These are phyloP conservation scores for Russula lepida DNA, from an alignment of 768 basidiomycete species.

Conservation along the genomic window DNA sequence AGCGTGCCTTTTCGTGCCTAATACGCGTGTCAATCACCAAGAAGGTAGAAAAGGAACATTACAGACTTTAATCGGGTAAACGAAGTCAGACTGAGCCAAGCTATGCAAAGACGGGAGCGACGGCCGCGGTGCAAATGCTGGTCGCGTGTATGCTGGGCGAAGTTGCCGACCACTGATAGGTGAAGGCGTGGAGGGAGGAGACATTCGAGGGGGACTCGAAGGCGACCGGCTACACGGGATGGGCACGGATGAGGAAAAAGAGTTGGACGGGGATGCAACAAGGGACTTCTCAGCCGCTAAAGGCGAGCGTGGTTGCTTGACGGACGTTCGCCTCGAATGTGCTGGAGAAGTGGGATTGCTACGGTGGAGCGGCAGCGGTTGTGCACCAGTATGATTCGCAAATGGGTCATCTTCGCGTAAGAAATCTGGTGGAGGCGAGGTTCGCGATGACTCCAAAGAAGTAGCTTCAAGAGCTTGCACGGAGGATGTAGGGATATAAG, in stretches of 20 bases:
- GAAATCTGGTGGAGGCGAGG: slow-evolving; percentile 27
- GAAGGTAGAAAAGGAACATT: not conserved
- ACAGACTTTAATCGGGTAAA: slow-evolving; percentile 33
- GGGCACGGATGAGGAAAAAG: not conserved
- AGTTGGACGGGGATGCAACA: slow-evolving; percentile 5
- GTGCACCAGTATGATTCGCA: slow-evolving; percentile 42
- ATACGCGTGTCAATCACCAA: not conserved
- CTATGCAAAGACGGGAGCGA: slow-evolving; percentile 37
- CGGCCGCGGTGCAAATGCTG: slow-evolving; percentile 34
- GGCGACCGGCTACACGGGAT: slow-evolving; percentile 20
- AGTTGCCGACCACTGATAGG: slow-evolving; percentile 23
- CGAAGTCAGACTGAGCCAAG: slow-evolving; percentile 31
- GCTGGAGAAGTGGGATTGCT: slow-evolving; percentile 17
- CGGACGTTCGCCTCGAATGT: slow-evolving; percentile 8
- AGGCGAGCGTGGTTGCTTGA: slow-evolving; percentile 16
- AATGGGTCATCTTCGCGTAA: slow-evolving; percentile 71
- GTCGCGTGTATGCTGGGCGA: slow-evolving; percentile 36
- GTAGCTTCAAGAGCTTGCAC: not conserved
- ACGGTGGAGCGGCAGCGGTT: slow-evolving; percentile 15
- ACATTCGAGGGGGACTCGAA: slow-evolving; percentile 14
- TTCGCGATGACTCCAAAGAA: slow-evolving; percentile 19
- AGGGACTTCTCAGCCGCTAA: slow-evolving; percentile 3
- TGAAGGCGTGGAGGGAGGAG: slow-evolving; percentile 12
- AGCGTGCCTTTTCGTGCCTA: slow-evolving; percentile 36
- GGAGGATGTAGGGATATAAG: slow-evolving; percentile 3